Base-by-base conservation (phyloP, 768 basidiomycete genomes). In the Cubamyces lactineus region DNA sequence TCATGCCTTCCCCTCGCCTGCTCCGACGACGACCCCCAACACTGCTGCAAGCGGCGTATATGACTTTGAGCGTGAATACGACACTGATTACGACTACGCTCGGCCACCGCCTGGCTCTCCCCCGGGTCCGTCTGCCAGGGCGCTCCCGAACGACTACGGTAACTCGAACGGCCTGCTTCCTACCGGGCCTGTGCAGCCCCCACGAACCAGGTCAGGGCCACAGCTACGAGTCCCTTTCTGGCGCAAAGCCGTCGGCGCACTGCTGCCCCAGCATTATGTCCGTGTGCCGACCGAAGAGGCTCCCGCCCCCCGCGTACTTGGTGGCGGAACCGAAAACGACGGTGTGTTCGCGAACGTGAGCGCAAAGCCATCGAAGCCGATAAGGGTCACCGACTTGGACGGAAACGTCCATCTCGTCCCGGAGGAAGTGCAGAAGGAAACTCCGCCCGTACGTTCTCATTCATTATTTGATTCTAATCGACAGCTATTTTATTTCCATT, bases 261-360 rank as follows among this genome's bases (percentile, higher is more conserved):
- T 92, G 50, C 73, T 91, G 8, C 90, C 91, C 2, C 83, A 84
- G 13, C 85, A 87, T 63, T 91, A 92, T 68, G 73, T 80, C 38
- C 79, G 75, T 2, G 74, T 85, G 39, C 81, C 85, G 1, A 80
- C 80, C 34, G 34, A 34, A 0, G 70, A 72, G 0, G 63, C 53
- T 16, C 57, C 72, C 73, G 5, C 49, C 66, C 77, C 9, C 69
- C 66, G 21, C 59, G 62, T 64, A 63, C 73, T 61, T 77, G 92
- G 92, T 34, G 87, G 87, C 7, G 92, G 91, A 0, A 79, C 77
- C 17, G 85, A 93, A 30, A 94, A 96, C 69, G 95, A 97, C 67
- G 97, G 97, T 2, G 96, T 98, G 9, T 99, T 98, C 71, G 87
- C 91, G 30, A 99, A 98, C 70, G 86, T 99, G 40, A 87, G 85